These are phyloP conservation scores for Moesziomyces sp. DNA, from an alignment of 1,284 basidiomycete species.

Conservation along the genomic window DNA sequence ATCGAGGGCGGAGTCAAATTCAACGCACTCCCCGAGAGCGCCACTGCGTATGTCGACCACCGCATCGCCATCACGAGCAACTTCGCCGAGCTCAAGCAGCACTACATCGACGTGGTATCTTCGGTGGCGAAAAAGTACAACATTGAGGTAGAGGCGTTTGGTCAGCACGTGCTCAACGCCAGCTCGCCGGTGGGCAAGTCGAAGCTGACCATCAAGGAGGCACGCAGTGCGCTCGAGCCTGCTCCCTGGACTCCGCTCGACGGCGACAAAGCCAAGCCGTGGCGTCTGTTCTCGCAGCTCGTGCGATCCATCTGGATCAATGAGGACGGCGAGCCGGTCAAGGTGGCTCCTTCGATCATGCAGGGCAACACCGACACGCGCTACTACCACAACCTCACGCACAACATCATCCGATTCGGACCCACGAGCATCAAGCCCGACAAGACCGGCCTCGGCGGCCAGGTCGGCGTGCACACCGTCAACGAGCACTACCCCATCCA, in stretches of 20 bases:
- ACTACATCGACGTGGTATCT: constrained; percentile 70
- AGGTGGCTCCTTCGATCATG: constrained; percentile 73
- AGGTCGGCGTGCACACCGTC: constrained; percentile 75
- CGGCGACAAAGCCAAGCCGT: constrained; percentile 69
- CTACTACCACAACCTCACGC: constrained; percentile 71
- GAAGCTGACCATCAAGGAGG: constrained; percentile 68
- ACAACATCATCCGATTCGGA: constrained; percentile 73
- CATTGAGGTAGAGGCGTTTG: constrained; percentile 69
- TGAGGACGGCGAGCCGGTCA: constrained; percentile 66
- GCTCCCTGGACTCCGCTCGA: constrained; percentile 73
- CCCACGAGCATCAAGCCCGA: constrained; percentile 63
- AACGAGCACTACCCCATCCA: constrained; percentile 72
- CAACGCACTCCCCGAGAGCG: constrained; percentile 75
- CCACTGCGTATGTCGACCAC: constrained; percentile 74
- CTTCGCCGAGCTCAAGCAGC: constrained; percentile 70
- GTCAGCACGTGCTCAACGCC: constrained; percentile 41
- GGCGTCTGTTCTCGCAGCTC: constrained; percentile 71
- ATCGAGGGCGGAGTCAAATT: constrained; percentile 77
- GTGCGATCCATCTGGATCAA: constrained; percentile 71
- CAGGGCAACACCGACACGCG: constrained; percentile 70
- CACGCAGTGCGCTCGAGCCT: constrained; percentile 72
- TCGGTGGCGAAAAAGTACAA: constrained; percentile 70
- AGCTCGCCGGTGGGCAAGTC: constrained; percentile 11
- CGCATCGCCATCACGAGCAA: constrained; percentile 73
- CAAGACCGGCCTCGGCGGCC: constrained; percentile 65